Evolutionary conservation across 2,329 filamentous ascomycete genomes (phyloP).

Genomic region (Colletotrichum melonis): DNA sequence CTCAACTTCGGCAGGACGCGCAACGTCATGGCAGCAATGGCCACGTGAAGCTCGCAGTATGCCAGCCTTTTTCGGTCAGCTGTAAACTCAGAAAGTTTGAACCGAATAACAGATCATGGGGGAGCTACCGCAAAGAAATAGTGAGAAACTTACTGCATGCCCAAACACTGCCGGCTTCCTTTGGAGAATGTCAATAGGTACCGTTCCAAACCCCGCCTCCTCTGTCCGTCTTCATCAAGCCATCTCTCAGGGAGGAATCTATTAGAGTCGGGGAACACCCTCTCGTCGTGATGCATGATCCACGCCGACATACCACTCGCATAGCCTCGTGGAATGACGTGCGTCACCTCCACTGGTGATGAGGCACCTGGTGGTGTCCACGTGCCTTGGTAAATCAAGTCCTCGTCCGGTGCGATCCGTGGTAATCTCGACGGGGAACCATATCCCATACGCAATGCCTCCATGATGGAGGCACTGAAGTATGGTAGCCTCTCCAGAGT

Average conservation of each 20-base stretch:
- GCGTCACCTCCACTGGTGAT: slow-evolving; percentile 23
- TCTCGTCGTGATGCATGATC: slow-evolving; percentile 32
- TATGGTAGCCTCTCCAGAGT: slow-evolving; percentile 49
- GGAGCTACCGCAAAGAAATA: slow-evolving; percentile 27
- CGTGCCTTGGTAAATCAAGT: slow-evolving; percentile 41
- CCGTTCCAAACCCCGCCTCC: slow-evolving; percentile 17
- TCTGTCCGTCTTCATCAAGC: slow-evolving; percentile 31
- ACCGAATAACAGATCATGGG: background rate
- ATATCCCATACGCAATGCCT: slow-evolving; percentile 53
- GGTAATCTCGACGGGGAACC: slow-evolving; percentile 45
- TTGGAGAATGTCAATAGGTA: slow-evolving; percentile 35
- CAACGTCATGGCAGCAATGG: background rate
- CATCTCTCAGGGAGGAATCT: slow-evolving; percentile 38
- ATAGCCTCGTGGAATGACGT: slow-evolving; percentile 44
- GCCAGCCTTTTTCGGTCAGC: slow-evolving; percentile 40
- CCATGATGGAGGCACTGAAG: slow-evolving; percentile 51
- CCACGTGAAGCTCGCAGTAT: slow-evolving; percentile 43
- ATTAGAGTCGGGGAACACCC: slow-evolving; percentile 14
- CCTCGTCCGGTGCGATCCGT: slow-evolving; percentile 44
- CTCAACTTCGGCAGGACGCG: slow-evolving; percentile 41
- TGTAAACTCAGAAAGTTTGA: background rate
- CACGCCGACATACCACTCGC: slow-evolving; percentile 18
- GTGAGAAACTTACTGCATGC: slow-evolving; percentile 35
- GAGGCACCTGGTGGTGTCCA: slow-evolving; percentile 32
- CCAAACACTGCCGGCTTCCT: slow-evolving; percentile 36